Conservation (phyloP, 768 basidiomycete genomes). For the Serendipita sp. region DNA sequence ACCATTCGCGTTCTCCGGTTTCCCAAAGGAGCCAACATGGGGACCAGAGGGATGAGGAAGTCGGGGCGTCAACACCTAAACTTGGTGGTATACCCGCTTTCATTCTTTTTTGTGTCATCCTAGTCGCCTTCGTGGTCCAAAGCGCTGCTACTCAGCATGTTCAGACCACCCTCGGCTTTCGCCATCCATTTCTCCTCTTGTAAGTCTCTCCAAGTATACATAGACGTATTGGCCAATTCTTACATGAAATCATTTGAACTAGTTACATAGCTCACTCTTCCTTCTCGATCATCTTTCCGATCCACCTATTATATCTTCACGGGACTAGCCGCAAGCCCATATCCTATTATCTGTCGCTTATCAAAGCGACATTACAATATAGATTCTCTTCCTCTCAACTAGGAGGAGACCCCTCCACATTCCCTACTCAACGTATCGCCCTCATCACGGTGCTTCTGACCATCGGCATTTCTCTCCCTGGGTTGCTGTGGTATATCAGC, state of each 20-base stretch:
- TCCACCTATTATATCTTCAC: conserved; percentile 57
- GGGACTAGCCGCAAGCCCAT: conserved; percentile 32
- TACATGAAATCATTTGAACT: background rate
- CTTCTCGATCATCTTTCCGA: conserved; percentile 61
- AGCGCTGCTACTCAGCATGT: conserved; percentile 73
- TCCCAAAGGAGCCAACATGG: no score
- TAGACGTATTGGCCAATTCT: background rate
- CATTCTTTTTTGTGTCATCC: conserved; percentile 37
- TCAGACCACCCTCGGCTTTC: conserved; percentile 56
- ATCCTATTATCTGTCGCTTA: conserved; percentile 31
- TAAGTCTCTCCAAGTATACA: conserved; percentile 21
- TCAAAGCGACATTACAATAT: conserved; percentile 29
- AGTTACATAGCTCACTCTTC: conserved; percentile 81
- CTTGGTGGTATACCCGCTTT: conserved; percentile 34
- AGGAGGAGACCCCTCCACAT: background rate
- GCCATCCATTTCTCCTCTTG: conserved; percentile 84
- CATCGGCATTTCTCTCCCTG: conserved; percentile 43
- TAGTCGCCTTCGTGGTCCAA: conserved; percentile 62
- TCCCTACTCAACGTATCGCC: conserved; percentile 15
- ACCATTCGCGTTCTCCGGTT: no score
- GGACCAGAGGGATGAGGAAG: no score
- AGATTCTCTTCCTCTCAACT: conserved; percentile 15
- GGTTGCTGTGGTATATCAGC: conserved; percentile 58
- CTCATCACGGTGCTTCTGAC: conserved; percentile 25
- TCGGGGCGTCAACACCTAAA: conserved; percentile 12